Percentiles rank a stretch among this genome's conserved stretches.
These are phyloP conservation scores for Clarireedia homoeocarpa DNA, from an alignment of 2,329 filamentous ascomycete genomes.

Conservation along the genomic window DNA sequence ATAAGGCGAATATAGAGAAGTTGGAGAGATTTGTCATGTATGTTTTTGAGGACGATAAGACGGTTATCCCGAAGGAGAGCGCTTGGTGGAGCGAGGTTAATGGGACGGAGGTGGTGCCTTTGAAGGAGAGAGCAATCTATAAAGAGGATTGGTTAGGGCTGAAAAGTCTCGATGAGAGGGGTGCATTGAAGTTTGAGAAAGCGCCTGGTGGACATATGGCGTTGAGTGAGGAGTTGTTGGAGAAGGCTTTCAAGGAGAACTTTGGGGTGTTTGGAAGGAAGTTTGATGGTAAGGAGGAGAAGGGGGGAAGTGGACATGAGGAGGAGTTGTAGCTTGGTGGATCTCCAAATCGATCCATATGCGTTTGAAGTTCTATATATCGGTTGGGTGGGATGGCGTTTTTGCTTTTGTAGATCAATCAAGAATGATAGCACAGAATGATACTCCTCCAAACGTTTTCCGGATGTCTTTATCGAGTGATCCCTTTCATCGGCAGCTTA, in stretches of 20 bases:
- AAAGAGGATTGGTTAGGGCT: slow-evolving; percentile 91
- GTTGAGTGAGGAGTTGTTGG: slow-evolving; percentile 58
- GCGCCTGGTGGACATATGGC: slow-evolving; percentile 79
- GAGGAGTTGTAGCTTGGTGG: slow-evolving; percentile 3
- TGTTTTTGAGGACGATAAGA: slow-evolving; percentile 78
- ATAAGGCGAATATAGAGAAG: slow-evolving; percentile 59
- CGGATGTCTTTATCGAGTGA: background rate
- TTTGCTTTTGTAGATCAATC: background rate
- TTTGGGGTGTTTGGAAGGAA: slow-evolving; percentile 31
- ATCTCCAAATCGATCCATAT: background rate
- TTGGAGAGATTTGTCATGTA: slow-evolving; percentile 82
- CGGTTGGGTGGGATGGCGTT: background rate
- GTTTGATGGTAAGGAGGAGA: slow-evolving; percentile 10
- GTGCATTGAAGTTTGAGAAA: slow-evolving; percentile 66
- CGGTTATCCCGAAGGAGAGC: slow-evolving; percentile 83
- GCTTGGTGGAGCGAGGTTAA: slow-evolving; percentile 89
- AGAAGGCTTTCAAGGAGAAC: slow-evolving; percentile 33
- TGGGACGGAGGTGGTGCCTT: slow-evolving; percentile 53
- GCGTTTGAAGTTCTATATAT: slow-evolving; percentile 2
- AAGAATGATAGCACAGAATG: no score
- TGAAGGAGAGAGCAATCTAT: slow-evolving; percentile 68
- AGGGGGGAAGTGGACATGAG: background rate
- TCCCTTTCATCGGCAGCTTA: background rate
- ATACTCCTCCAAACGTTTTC: no score
- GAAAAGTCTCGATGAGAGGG: slow-evolving; percentile 68